phyloP scores from a whole-genome alignment of 345 rosid species.

The Gossypium rotundifolium region DNA sequence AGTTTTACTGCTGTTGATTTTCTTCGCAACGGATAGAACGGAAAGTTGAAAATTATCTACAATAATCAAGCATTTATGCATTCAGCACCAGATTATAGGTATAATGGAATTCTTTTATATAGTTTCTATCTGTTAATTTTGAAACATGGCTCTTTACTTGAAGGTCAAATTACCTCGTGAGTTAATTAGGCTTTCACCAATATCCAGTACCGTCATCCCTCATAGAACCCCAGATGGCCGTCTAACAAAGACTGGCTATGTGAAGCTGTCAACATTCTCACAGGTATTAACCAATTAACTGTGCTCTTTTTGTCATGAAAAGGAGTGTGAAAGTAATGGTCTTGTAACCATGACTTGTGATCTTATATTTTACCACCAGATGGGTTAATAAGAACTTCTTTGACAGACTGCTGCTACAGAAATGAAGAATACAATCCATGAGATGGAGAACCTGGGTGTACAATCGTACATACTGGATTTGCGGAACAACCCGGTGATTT shows the following conservation, averaged over 20 bases:
- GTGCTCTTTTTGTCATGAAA: not conserved
- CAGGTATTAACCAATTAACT: conserved; percentile 40
- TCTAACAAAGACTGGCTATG: conserved; percentile 68
- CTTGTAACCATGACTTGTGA: not conserved
- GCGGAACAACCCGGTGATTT: conserved; percentile 71
- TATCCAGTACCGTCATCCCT: conserved; percentile 75
- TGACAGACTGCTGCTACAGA: conserved; percentile 77
- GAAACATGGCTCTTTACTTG: conserved; percentile 17
- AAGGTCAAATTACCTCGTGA: conserved; percentile 77
- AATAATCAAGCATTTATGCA: not conserved
- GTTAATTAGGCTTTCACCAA: conserved; percentile 66
- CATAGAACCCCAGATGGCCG: conserved; percentile 66
- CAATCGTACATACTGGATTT: conserved; percentile 78
- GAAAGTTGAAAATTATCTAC: not conserved
- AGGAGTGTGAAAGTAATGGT: not conserved
- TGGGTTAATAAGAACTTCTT: conserved; percentile 1
- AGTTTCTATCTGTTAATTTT: conserved; percentile 3
- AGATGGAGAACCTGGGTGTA: conserved; percentile 74
- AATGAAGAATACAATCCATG: conserved; percentile 54
- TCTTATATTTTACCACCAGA: not conserved
- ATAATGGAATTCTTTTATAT: not conserved
- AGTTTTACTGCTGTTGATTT: not conserved
- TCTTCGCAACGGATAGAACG: not conserved
- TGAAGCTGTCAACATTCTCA: conserved; percentile 66
- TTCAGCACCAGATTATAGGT: not conserved